Base-by-base conservation (phyloP, 2,329 filamentous ascomycete species). In the Kalmusia sp. region DNA sequence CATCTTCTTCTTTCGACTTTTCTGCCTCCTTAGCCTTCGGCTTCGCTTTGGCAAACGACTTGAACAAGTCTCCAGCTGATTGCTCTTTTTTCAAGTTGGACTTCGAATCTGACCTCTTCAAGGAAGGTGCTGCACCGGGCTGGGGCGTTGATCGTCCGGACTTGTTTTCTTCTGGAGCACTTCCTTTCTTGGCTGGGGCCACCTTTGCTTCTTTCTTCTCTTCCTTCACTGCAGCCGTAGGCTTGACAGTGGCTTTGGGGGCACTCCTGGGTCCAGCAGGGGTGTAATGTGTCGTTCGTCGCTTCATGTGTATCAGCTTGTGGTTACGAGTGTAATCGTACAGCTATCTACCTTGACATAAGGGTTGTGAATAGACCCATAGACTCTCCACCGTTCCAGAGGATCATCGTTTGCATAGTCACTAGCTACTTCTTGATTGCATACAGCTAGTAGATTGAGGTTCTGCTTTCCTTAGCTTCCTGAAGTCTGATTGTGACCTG, bases 331-430 rank as follows among this genome's bases (percentile, higher is more conserved):
- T 14, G 8, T n/a, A 17, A 7, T 17, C 4, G 19, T 21, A 5
- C 19, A 24, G 3, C 3, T 17, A 21, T 30, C 33, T 73, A 80
- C 81, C 76, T 82, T 86, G 50, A 89, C 86, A 62, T 88, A 78
- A 3, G 85, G 81, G 64, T 96, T 96, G 46, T 83, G 79, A 54
- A 96, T 93, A 46, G 86, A 85, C 6, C 92, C 91, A 67, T 90
- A 93, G 28, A 80, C 79, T 59, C 83, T 84, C 64, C 82, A 84
- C 31, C 78, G 76, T 49, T 84, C 79, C 35, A 87, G 68, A 3
- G 85, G 80, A 58, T 90, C 87, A 46, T 89, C 84, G 11, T 80
- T 75, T 8, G 76, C 74, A 46, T 83, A 79, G 3, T 87, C 78
- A 6, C 80, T 79, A 15, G 82, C 76, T 8, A 90, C 79, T 55